These are phyloP conservation scores for Annulohypoxylon moriforme DNA, from an alignment of 495 filamentous ascomycete species.

Conservation along the genomic window DNA sequence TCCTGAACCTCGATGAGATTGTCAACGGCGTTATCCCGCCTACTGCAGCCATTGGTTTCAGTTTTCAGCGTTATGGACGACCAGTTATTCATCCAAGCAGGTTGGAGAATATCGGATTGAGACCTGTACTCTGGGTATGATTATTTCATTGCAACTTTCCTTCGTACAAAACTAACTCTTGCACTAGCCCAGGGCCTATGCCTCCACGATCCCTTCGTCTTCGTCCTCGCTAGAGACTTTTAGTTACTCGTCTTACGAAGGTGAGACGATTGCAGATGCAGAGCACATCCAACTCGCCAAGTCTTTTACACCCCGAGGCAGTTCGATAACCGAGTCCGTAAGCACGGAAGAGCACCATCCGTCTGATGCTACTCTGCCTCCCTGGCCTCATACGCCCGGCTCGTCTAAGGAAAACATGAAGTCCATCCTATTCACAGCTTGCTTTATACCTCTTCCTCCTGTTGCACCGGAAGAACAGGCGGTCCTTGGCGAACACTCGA, in stretches of 20 bases:
- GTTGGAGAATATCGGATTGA: constrained; percentile 52
- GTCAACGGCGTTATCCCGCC: constrained; percentile 57
- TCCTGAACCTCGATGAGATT: constrained; percentile 62
- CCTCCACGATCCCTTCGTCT: constrained; percentile 9
- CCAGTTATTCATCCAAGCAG: constrained; percentile 49
- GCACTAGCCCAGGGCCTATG: constrained; percentile 6
- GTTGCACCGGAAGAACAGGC: constrained; percentile 34
- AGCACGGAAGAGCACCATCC: background rate
- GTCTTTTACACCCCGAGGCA: background rate
- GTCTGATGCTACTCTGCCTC: background rate
- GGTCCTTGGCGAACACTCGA: constrained; percentile 14
- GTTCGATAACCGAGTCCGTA: background rate
- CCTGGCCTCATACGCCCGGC: background rate
- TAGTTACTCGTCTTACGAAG: background rate
- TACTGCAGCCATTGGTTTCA: constrained; percentile 55
- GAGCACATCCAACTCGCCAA: background rate
- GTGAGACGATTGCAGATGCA: background rate
- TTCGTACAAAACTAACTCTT: constrained; percentile 18
- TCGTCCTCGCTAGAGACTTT: background rate
- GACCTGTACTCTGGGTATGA: constrained; percentile 52
- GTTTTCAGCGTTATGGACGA: constrained; percentile 50
- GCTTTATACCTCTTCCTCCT: constrained; percentile 33
- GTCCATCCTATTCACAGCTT: constrained; percentile 19
- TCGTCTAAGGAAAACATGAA: background rate
- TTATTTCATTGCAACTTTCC: background rate